A percentile compares a stretch with the other conserved stretches of the same genome.
Evolutionary conservation across 148 eudicot species (phyloP).

Genomic region (Pouteria glomerata): DNA sequence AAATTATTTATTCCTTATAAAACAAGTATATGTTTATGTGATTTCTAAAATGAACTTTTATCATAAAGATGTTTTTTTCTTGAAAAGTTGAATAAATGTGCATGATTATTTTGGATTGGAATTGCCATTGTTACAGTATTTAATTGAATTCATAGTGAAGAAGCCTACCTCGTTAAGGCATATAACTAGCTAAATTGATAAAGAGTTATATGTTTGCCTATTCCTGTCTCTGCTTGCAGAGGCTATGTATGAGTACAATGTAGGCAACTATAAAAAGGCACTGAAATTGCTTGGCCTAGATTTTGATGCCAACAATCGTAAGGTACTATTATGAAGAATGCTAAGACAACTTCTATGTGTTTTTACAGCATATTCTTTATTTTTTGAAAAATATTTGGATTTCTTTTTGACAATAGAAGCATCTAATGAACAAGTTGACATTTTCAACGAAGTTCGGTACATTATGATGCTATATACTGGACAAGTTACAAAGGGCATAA

Average conservation of each 20-base stretch:
- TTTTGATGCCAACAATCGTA: conserved; percentile 62
- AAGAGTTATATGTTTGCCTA: background rate
- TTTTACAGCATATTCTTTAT: background rate
- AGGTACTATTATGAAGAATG: conserved; percentile 38
- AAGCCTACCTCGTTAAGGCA: background rate
- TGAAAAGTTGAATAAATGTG: background rate
- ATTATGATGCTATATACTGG: conserved; percentile 58
- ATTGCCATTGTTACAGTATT: background rate
- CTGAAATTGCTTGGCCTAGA: conserved; percentile 54
- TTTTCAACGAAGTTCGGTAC: conserved; percentile 78
- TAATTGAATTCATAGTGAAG: too few species aligned
- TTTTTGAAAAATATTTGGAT: background rate
- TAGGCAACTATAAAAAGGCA: conserved; percentile 55
- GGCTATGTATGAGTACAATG: conserved; percentile 66
- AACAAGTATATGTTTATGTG: background rate
- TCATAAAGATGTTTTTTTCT: background rate
- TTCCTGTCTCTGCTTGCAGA: conserved; percentile 59
- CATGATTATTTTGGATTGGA: background rate
- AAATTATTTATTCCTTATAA: background rate
- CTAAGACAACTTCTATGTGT: background rate
- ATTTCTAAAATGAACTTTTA: background rate
- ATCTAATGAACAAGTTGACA: conserved; percentile 88
- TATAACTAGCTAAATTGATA: background rate
- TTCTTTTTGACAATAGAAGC: conserved; percentile 62
- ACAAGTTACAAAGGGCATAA: conserved; percentile 51